Evolutionary conservation across 1,284 basidiomycete species (phyloP).

Genomic region (Ustilago curta): DNA sequence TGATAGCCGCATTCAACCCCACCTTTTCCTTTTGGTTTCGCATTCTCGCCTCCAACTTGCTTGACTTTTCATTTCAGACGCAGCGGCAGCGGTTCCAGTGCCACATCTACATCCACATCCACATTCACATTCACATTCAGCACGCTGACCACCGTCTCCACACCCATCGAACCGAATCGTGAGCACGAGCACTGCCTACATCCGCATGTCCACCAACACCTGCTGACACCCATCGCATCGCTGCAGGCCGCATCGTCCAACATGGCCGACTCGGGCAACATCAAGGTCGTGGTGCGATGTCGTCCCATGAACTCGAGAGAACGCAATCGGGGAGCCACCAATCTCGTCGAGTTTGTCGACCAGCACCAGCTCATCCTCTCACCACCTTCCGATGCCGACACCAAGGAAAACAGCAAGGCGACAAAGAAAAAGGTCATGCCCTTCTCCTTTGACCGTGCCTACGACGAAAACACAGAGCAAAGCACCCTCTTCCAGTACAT

Average conservation of each 20-base stretch:
- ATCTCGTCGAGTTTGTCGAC: conserved; percentile 59
- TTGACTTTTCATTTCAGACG: neutral
- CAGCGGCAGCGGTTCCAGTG: neutral
- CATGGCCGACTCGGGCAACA: conserved; percentile 67
- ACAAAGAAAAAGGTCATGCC: conserved; percentile 66
- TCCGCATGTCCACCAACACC: neutral
- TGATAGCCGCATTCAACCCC: conserved; percentile 11
- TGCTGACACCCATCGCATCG: neutral
- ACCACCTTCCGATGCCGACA: conserved; percentile 59
- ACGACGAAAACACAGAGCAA: conserved; percentile 65
- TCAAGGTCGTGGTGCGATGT: conserved; percentile 68
- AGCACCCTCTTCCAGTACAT: conserved; percentile 92
- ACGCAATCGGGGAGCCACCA: conserved; percentile 57
- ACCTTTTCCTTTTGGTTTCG: conserved; percentile 4
- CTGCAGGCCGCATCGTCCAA: conserved; percentile 5
- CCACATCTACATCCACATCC: neutral
- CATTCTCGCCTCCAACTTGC: conserved; percentile 1
- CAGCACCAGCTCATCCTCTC: conserved; percentile 59
- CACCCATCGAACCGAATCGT: neutral
- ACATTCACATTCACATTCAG: neutral
- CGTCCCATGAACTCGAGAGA: conserved; percentile 64
- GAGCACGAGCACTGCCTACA: neutral
- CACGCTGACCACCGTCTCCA: neutral
- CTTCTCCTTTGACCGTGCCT: conserved; percentile 64
- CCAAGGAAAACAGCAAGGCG: conserved; percentile 52